Percentiles rank a stretch among this genome's conserved stretches.
These are phyloP conservation scores for Blastocystis hominis DNA, from an alignment of 352 stramenopile species.

Conservation along the genomic window DNA sequence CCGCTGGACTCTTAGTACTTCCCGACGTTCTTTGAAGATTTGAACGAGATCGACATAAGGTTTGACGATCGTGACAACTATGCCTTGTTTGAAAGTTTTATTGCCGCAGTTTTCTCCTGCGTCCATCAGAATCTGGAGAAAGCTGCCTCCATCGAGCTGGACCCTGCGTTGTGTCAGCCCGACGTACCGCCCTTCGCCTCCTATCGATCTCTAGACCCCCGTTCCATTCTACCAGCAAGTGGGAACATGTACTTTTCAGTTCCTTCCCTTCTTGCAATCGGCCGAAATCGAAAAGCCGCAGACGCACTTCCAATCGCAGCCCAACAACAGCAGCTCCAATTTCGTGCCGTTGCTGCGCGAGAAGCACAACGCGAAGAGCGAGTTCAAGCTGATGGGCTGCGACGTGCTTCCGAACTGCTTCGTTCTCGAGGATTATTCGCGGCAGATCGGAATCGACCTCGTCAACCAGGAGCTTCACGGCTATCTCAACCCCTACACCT, in stretches of 20 bases:
- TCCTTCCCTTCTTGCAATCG: background rate
- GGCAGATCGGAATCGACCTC: constrained; percentile 35
- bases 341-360: background rate
- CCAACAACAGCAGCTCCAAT: background rate
- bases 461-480: constrained; percentile 3
- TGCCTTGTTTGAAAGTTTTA: background rate
- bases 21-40: constrained; percentile 11
- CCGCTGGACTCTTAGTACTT: constrained; percentile 11
- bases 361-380: constrained; percentile 24
- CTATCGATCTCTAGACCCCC: background rate
- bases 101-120: constrained; percentile 29
- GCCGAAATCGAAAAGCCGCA: constrained; percentile 41
- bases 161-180: background rate
- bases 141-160: background rate
- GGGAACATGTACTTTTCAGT: background rate
- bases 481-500: constrained; percentile 39
- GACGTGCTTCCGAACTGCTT: background rate
- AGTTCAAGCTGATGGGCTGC: background rate
- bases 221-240: background rate
- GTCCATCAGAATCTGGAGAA: background rate
- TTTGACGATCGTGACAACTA: background rate
- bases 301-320: background rate
- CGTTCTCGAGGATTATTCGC: constrained; percentile 4
- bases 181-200: background rate
- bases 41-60: background rate